Evolutionary conservation across 495 filamentous ascomycete genomes (phyloP), one percentile per base, ranked within the genome.

Genomic region (Neurospora sp.): DNA sequence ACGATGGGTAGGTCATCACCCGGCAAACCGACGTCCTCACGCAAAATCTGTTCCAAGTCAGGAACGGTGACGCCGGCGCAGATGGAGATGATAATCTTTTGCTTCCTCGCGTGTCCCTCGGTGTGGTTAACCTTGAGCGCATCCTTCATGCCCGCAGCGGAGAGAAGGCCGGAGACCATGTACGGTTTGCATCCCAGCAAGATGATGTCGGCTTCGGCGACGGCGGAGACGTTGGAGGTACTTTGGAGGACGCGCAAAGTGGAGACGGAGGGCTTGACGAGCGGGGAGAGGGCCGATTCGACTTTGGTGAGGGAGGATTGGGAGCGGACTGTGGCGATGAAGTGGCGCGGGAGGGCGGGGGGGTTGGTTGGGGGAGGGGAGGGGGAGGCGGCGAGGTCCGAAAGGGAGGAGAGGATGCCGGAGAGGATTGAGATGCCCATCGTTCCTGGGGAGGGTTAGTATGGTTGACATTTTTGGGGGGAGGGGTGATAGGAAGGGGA

Each of bases 361-460:
- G 16, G 89, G 87, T 27, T 84, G 77, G 54, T 88, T 85, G 70
- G 85, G 82, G 69, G 37, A 4, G 82, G 78, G 0, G 88, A 84
- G 0, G 88, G 89, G 10, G 85, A 84, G 20, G 84, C 84, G 44
- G 86, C 86, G 27, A 85, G 84, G 23, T 76, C 23, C 14, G 82
- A 77, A 41, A 94, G 84, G 18, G 92, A 91, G 71, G 86, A 80
- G 70, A 94, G 89, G 76, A 96, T 92, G 69, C 93, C 93, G 7
- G 90, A 92, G 69, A 96, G 88, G 76, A 96, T 94, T 42, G 93
- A 92, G 62, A 92, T 91, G 69, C 93, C 93, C 88, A 96, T 90
- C 27, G 92, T 95, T 71, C 93, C 92, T 88, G 3, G 23, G 31
- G n/a, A n/a, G n/a, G n/a, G n/a, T n/a, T n/a, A n/a, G n/a, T n/a